Conservation (phyloP, 2,329 filamentous ascomycete genomes). For the Neurospora sp. region DNA sequence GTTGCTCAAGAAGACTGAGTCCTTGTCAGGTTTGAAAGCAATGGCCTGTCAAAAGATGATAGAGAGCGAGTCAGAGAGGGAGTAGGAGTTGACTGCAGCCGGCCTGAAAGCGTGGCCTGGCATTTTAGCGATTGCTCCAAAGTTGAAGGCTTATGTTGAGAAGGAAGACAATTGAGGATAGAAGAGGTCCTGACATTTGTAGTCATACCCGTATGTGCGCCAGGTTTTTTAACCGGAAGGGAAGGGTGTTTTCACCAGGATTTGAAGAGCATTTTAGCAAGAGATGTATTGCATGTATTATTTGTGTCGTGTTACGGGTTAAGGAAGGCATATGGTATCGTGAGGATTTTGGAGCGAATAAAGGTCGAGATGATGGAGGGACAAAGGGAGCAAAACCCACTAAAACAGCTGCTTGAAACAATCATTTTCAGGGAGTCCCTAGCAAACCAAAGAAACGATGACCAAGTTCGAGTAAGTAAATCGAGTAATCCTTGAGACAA, state of each 20-base stretch:
- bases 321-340: not conserved
- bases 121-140: not conserved
- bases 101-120: not conserved
- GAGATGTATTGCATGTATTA: not conserved
- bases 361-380: not conserved
- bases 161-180: not conserved
- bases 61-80: not conserved
- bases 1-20: not conserved
- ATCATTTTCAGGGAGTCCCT: not conserved
- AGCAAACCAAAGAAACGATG: not conserved
- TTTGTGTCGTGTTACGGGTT: not conserved
- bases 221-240: not conserved
- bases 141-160: not conserved
- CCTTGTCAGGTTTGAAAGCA: not conserved
- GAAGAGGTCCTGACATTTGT: not conserved
- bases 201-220: not conserved
- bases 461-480: not conserved
- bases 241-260: not conserved
- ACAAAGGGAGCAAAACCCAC: not conserved
- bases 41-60: not conserved
- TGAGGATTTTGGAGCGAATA: not conserved
- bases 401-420: not conserved
- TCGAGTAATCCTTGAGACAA: too few relatives aligned
- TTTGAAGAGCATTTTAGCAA: not conserved
- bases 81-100: not conserved